Conservation (phyloP, 2,329 filamentous ascomycete species). For the Fusarium chaquense region DNA sequence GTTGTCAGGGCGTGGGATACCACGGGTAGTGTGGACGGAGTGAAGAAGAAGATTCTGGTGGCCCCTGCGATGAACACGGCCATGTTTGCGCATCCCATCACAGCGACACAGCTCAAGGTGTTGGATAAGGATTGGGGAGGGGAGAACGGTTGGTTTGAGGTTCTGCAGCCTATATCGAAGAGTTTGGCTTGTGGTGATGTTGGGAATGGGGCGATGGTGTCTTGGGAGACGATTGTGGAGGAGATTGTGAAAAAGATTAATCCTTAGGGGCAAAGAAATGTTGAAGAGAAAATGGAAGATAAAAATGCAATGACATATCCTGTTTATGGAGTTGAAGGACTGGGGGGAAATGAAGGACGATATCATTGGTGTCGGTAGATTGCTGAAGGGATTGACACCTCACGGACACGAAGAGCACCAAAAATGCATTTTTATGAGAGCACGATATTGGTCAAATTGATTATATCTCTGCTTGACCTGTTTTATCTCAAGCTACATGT, state of each 20-base stretch:
- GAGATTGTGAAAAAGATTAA: slow-evolving; percentile 69
- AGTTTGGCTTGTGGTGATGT: slow-evolving; percentile 86
- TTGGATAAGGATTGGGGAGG: slow-evolving; percentile 81
- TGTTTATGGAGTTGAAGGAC: slow-evolving; percentile 1
- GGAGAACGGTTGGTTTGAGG: slow-evolving; percentile 66
- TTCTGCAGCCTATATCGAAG: slow-evolving; percentile 80
- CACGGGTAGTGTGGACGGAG: slow-evolving; percentile 67
- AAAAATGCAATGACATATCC: accelerated
- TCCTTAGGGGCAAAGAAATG: neutral
- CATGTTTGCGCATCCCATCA: slow-evolving; percentile 91
- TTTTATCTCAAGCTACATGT: too few species aligned
- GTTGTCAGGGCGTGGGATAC: slow-evolving; percentile 92
- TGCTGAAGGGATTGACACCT: slow-evolving; percentile 7
- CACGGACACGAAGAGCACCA: neutral
- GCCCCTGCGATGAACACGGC: slow-evolving; percentile 89
- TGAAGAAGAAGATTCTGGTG: slow-evolving; percentile 77
- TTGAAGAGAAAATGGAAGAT: too few species aligned
- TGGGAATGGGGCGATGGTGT: slow-evolving; percentile 84
- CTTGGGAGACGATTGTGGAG: slow-evolving; percentile 80
- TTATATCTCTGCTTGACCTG: too few species aligned
- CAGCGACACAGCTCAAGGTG: slow-evolving; percentile 75
- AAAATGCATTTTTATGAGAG: neutral
- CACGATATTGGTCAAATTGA: too few species aligned
- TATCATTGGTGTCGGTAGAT: neutral
- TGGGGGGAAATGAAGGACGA: slow-evolving; percentile 6